Percentiles rank a stretch among this genome's conserved stretches.
Evolutionary conservation across 495 filamentous ascomycete species (phyloP).

Genomic region (Xylaria nigripes): DNA sequence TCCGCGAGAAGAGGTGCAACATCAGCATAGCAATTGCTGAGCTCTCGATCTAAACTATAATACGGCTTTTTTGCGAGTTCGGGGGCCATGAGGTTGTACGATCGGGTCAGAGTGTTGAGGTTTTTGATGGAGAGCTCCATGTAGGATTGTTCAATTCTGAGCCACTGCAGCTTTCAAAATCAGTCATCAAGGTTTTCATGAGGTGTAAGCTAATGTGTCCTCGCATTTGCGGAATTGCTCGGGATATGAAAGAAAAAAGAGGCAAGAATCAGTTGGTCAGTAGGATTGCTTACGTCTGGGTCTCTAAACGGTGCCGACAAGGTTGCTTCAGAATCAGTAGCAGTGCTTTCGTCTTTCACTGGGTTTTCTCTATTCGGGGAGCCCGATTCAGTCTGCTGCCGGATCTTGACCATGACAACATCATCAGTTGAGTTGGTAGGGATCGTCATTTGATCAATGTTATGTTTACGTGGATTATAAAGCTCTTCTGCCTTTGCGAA

Average conservation of each 20-base stretch:
- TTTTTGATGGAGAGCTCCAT: constrained; percentile 68
- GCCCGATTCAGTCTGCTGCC: constrained; percentile 22
- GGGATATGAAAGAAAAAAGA: not conserved
- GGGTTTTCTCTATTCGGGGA: constrained; percentile 13
- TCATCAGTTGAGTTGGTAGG: constrained; percentile 42
- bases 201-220: not conserved
- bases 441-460: constrained; percentile 40
- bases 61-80: constrained; percentile 91
- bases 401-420: constrained; percentile 39
- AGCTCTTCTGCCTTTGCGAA: constrained; percentile 67
- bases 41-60: constrained; percentile 73
- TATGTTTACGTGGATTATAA: constrained; percentile 41
- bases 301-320: constrained; percentile 53
- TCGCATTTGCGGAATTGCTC: not conserved
- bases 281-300: constrained; percentile 23
- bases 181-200: not conserved
- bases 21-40: constrained; percentile 73
- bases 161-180: constrained; percentile 36
- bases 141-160: constrained; percentile 65
- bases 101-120: constrained; percentile 71
- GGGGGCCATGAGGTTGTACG: constrained; percentile 93
- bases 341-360: constrained; percentile 6
- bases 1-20: constrained; percentile 67
- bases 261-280: not conserved
- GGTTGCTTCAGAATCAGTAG: constrained; percentile 15